Percentiles rank a stretch among this genome's conserved stretches.
Evolutionary conservation across 176 grass and related monocot species (phyloP).

Genomic region (Melocanna baccifera): DNA sequence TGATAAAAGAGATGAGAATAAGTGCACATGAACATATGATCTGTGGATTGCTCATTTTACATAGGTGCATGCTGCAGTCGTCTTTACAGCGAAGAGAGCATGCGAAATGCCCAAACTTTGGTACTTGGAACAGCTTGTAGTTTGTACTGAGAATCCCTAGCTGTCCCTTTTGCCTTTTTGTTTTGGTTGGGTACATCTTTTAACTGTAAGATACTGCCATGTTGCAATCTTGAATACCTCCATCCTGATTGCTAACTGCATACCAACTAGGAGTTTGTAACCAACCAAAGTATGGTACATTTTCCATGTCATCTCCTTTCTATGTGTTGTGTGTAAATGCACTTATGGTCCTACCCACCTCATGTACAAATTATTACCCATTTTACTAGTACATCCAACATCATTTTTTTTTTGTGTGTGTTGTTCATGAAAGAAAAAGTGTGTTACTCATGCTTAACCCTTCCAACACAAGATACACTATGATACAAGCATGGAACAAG

Average conservation of each 20-base stretch:
- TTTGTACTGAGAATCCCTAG: background rate
- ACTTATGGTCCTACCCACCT: background rate
- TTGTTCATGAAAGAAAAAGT: background rate
- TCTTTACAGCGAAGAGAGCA: conserved; percentile 27
- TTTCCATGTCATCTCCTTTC: background rate
- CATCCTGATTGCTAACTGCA: background rate
- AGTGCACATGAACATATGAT: background rate
- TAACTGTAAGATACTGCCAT: background rate
- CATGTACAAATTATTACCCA: background rate
- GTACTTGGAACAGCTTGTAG: background rate
- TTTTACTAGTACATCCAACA: background rate
- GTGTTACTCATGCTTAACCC: background rate
- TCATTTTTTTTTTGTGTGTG: background rate
- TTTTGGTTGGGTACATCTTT: background rate
- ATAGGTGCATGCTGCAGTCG: background rate
- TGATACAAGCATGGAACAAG: conserved; percentile 2
- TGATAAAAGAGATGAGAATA: background rate
- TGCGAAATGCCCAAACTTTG: background rate
- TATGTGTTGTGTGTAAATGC: background rate
- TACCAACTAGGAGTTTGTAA: background rate
- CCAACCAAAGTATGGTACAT: background rate
- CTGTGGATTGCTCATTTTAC: background rate
- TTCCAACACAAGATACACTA: conserved; percentile 16
- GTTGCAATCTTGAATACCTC: background rate
- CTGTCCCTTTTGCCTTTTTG: background rate